Evolutionary conservation across 2,329 filamentous ascomycete species (phyloP).

Genomic region (Aspergillus ochraceoroseus): DNA sequence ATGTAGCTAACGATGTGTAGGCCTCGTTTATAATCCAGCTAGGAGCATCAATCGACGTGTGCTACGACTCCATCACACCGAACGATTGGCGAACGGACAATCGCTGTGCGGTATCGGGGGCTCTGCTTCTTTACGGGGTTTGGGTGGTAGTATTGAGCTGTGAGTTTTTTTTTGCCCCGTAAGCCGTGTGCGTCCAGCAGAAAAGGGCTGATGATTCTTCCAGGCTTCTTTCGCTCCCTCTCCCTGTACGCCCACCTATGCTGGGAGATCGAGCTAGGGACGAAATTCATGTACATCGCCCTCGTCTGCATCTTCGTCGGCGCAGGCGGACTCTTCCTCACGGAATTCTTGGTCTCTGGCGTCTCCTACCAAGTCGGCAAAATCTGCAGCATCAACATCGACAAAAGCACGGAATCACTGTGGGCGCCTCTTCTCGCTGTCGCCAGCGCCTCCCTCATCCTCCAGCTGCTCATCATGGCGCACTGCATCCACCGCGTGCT

Average conservation of each 20-base stretch:
- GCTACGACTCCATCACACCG: slow-evolving; percentile 1
- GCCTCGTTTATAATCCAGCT: slow-evolving; percentile 3
- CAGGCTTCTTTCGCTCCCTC: slow-evolving; percentile 3
- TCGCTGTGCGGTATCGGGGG: not conserved
- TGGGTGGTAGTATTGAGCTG: slow-evolving; percentile 2
- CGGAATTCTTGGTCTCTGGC: not conserved
- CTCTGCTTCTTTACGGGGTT: slow-evolving; percentile 1
- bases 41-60: slow-evolving; percentile 3
- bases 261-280: not conserved
- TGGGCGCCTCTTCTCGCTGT: slow-evolving; percentile 1
- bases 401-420: not conserved
- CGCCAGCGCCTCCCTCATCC: not conserved
- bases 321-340: not conserved
- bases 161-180: too few relatives aligned
- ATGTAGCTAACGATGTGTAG: too few relatives aligned
- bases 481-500: slow-evolving; percentile 1
- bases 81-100: not conserved
- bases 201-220: not conserved
- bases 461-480: not conserved
- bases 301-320: not conserved
- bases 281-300: not conserved
- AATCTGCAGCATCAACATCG: slow-evolving; percentile 1
- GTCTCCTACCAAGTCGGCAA: slow-evolving; percentile 3
- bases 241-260: slow-evolving; percentile 3
- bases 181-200: too few relatives aligned